phyloP scores from a whole-genome alignment of 2,329 filamentous ascomycete species.

The Tetracladium maxilliforme region DNA sequence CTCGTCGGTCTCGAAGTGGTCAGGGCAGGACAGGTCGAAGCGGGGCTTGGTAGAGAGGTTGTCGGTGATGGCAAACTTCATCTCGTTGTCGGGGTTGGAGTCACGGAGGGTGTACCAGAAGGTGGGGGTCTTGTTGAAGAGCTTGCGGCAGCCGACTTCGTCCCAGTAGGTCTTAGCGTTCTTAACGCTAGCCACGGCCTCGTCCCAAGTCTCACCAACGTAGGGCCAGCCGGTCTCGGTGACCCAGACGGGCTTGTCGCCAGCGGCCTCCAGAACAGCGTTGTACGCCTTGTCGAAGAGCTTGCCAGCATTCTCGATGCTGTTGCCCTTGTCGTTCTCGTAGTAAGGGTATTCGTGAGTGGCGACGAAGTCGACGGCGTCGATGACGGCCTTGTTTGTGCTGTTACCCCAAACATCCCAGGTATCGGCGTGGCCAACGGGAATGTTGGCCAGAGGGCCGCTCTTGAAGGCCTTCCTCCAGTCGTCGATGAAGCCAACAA shows the following conservation, averaged over 20 bases:
- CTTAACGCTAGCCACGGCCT: constrained; percentile 34
- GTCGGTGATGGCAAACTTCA: constrained; percentile 41
- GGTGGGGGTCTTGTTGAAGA: constrained; percentile 37
- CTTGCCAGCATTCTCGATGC: constrained; percentile 35
- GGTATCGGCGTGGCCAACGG: constrained; percentile 55
- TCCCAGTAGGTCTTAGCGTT: constrained; percentile 53
- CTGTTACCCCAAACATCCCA: constrained; percentile 48
- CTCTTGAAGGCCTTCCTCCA: constrained; percentile 48
- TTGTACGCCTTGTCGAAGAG: constrained; percentile 32
- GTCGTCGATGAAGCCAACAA: constrained; percentile 31
- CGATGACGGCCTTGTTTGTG: constrained; percentile 43
- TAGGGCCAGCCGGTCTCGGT: constrained; percentile 55
- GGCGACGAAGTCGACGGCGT: constrained; percentile 49
- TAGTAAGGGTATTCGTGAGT: constrained; percentile 55
- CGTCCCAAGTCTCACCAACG: constrained; percentile 33
- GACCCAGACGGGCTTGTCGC: constrained; percentile 41
- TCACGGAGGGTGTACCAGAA: constrained; percentile 50
- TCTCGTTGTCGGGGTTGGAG: constrained; percentile 42
- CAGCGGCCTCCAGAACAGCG: constrained; percentile 23
- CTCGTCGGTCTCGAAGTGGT: constrained; percentile 4
- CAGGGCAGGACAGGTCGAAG: constrained; percentile 46
- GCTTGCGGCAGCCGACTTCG: constrained; percentile 41
- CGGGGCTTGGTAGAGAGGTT: constrained; percentile 38
- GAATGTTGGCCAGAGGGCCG: constrained; percentile 35
- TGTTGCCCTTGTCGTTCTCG: constrained; percentile 38